Evolutionary conservation across 1,284 basidiomycete species (phyloP), one percentile per base, ranked within the genome.

Genomic region (Cutaneotrichosporon cyanovorans): DNA sequence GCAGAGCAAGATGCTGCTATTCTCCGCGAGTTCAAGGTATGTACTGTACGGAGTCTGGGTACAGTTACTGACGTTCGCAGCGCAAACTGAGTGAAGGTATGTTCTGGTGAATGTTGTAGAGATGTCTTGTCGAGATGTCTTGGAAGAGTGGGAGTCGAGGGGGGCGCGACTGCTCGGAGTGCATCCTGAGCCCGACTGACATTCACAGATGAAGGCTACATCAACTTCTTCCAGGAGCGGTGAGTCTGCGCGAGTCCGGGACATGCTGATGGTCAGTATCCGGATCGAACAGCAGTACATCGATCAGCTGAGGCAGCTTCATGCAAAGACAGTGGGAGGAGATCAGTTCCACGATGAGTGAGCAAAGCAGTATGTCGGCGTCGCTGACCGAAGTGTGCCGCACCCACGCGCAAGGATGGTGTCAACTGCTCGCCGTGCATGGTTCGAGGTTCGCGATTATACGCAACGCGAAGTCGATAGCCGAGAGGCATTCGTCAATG

Each of bases 181-280:
- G n/a, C n/a, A n/a, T n/a, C n/a, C n/a, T n/a, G n/a, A n/a, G n/a
- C n/a, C n/a, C n/a, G 9, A 15, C 32, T 34, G n/a, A 34, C 32
- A 16, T 6, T 8, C 23, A 7, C 31, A 51, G 62, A 78, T 25
- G 84, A 87, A 57, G 84, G 83, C 9, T 87, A 87, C 66, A 77
- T 90, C 55, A 74, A 63, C 53, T 90, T 90, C 75, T 90, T 90
- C 71, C 78, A 80, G 66, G 88, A 91, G 74, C 77, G 87, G 87
- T 85, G 60, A 59, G 80, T 67, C 41, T 28, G 54, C 11, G 22
- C 8, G 33, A 32, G 28, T 42, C 50, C 50, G 59, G 39, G 45
- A 46, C 45, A 20, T 39, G 25, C 50, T 41, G 44, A 47, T 32
- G 38, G 37, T 28, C 64, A 90, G 87, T 62, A 83, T 81, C 64